Conservation (phyloP, 2,329 filamentous ascomycete species). For the Monilinia fructigena region DNA sequence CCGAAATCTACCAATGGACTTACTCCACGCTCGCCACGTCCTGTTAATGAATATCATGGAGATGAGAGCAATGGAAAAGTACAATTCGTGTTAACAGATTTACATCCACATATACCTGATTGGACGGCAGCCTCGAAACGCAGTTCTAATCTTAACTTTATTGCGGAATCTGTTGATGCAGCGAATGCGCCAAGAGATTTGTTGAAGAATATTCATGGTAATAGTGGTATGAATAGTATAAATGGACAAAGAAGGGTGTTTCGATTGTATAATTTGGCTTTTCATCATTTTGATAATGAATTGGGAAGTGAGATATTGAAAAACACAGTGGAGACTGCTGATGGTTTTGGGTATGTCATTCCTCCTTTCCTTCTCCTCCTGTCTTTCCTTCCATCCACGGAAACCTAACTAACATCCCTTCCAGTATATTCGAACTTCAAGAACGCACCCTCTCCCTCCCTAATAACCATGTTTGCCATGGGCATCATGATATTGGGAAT, state of each 20-base stretch:
- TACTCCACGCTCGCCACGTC: slow-evolving; percentile 32
- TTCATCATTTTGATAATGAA: slow-evolving; percentile 72
- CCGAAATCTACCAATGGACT: slow-evolving; percentile 26
- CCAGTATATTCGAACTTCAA: slow-evolving; percentile 72
- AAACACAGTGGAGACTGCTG: slow-evolving; percentile 62
- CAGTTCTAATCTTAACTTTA: slow-evolving; percentile 58
- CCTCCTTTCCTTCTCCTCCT: no score
- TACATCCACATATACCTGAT: slow-evolving; percentile 61
- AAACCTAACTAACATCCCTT: not conserved
- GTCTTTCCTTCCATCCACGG: not conserved
- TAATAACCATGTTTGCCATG: slow-evolving; percentile 54
- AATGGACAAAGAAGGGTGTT: slow-evolving; percentile 54
- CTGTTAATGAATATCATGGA: slow-evolving; percentile 19
- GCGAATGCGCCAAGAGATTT: slow-evolving; percentile 55
- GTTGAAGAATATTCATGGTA: slow-evolving; percentile 35
- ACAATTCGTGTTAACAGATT: slow-evolving; percentile 63
- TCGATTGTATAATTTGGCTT: slow-evolving; percentile 70
- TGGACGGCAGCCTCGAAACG: slow-evolving; percentile 55
- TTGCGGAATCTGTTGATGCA: slow-evolving; percentile 63
- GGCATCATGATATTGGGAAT: slow-evolving; percentile 52
- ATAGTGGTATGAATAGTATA: slow-evolving; percentile 14
- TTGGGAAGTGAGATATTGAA: slow-evolving; percentile 59
- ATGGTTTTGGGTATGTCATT: slow-evolving; percentile 58
- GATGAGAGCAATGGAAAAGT: slow-evolving; percentile 41
- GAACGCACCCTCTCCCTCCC: slow-evolving; percentile 56